Evolutionary conservation across 306 rosid species (phyloP), one percentile per base, ranked within the genome.

Genomic region (Sphenostylis stenocarpa): DNA sequence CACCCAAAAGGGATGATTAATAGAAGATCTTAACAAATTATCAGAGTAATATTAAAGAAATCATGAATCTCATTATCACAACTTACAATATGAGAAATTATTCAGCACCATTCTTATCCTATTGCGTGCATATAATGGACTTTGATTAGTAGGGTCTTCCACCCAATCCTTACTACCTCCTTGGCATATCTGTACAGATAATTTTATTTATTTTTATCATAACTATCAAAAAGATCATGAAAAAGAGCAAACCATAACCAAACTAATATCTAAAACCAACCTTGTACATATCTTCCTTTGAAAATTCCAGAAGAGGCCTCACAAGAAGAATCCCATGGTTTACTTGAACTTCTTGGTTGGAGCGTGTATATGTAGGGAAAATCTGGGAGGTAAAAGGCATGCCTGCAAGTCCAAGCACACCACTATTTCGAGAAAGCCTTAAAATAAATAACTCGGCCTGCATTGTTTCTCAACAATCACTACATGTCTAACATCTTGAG

Each of bases 361-460:
- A 77, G 78, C 80, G 83, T 9, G 72, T 56, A 72, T 88, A 78
- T 7, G 80, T 55, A 70, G 94, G 86, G 87, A 92, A 95, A 83
- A 87, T 88, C 78, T 89, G 94, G 83, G 97, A 90, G 39, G 88
- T 78, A 67, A 90, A 92, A 72, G 97, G 94, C 89, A 86, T 92
- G 85, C 97, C 97, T 43, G 99, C 97, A 75, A 95, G 99, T 86
- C 99, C 99, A 88, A 95, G 96, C 77, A 95, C 90, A 44, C 97
- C 87, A 29, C 97, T 95, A 49, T 88, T 82, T 76, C 96, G 97
- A 75, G 99, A 95, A 72, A 95, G 90, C 87, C 97, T 90, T 75
- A 95, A 90, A 84, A 92, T 80, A 80, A 95, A 95, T 77, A 95
- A 87, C 86, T 95, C 99, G 3, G 94, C 97, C 99, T 94, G 97